Evolutionary conservation across 441 rosid genomes (phyloP), one percentile per base, ranked within the genome.

Genomic region (Populus hybrid): DNA sequence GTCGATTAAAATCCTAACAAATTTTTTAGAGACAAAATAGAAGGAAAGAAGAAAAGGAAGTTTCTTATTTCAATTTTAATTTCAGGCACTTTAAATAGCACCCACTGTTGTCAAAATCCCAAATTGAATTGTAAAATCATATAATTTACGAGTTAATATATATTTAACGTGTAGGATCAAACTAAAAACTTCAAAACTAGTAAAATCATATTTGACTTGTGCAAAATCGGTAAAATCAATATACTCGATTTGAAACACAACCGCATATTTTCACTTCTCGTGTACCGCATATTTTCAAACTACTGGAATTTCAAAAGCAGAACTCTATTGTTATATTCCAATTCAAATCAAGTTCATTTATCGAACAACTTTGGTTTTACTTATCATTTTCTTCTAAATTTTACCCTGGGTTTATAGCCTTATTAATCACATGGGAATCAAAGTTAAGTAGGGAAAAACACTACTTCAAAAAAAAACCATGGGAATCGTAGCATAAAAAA

Each of bases 41-140:
- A 12, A 42, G 53, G 6, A 42, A 42, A 4, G 18, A 42, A 42
- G 5, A 12, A 42, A 42, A 3, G 53, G 18, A 42, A 12, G 53
- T 42, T 42, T 42, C 11, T 38, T 38, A 38, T 38, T 38, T 38
- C 42, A 38, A 38, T 3, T 42, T 42, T 42, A 3, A 42, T 42
- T 42, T 12, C 18, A 12, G 53, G 18, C 53, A 42, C 10, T 36
- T 36, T 36, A 36, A 8, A 36, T 8, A 8, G 0, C 42, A 38
- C 3, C 3, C 4, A 40, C 2, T 9, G 12, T 40, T 10, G 1
- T 2, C 1, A 40, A 40, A 40, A 0, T 40, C 0, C 0, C 0
- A 9, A 40, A 0, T 40, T 10, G 4, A 40, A 1, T 2, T 40
- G 0, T 40, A 40, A 40, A 9, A 40, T 40, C 4, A 2, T 40